phyloP scores from a whole-genome alignment of 2,329 filamentous ascomycete genomes.

The Fusarium citri region DNA sequence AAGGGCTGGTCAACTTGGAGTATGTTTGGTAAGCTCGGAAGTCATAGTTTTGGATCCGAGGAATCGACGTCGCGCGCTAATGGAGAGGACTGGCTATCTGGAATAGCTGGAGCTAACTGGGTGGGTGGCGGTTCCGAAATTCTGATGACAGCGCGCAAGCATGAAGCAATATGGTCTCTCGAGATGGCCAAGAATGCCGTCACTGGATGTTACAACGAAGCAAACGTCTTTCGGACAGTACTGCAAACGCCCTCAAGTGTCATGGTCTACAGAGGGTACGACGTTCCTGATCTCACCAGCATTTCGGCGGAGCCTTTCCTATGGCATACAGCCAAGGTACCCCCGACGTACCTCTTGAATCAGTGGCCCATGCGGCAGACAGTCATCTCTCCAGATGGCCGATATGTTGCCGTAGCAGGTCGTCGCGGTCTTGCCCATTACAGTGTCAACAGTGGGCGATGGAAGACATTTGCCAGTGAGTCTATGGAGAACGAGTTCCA shows the following conservation, averaged over 20 bases:
- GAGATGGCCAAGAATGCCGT: constrained; percentile 96
- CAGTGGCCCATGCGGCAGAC: constrained; percentile 94
- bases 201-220: constrained; percentile 88
- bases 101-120: constrained; percentile 84
- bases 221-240: constrained; percentile 89
- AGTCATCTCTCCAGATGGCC: constrained; percentile 89
- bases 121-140: constrained; percentile 89
- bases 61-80: constrained; percentile 72
- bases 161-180: constrained; percentile 85
- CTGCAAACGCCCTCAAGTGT: constrained; percentile 89
- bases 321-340: constrained; percentile 95
- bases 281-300: constrained; percentile 88
- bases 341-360: constrained; percentile 83
- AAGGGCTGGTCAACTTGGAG: constrained; percentile 97
- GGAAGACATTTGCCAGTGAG: constrained; percentile 91
- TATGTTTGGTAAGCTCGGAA: constrained; percentile 92
- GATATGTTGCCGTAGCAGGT: constrained; percentile 97
- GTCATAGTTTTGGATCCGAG: constrained; percentile 83
- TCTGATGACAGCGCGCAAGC: constrained; percentile 75
- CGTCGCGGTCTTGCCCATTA: constrained; percentile 93
- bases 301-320: constrained; percentile 91
- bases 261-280: constrained; percentile 93
- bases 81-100: constrained; percentile 85
- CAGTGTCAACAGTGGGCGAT: constrained; percentile 91
- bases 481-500: constrained; percentile 89